phyloP scores from a whole-genome alignment of 2,329 filamentous ascomycete species.

The Dryadomyces quercivorus region DNA sequence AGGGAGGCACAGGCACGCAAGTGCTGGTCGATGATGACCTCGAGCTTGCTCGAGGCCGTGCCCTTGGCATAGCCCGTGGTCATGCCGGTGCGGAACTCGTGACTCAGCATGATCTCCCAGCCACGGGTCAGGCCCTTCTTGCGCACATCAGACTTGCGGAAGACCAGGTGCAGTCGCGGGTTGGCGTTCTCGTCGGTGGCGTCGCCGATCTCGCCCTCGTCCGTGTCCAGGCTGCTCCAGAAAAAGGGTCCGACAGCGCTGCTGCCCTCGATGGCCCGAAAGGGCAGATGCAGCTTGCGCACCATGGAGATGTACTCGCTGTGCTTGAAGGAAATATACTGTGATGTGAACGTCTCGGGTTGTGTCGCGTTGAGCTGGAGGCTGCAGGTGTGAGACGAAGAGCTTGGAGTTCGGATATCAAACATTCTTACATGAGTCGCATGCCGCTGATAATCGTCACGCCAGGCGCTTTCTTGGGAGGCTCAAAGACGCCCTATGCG shows the following conservation, averaged over 20 bases:
- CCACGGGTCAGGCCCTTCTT: slow-evolving; percentile 52
- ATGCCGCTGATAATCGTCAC: slow-evolving; percentile 37
- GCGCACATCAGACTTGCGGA: slow-evolving; percentile 53
- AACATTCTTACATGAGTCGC: slow-evolving; percentile 36
- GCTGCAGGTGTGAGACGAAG: slow-evolving; percentile 19
- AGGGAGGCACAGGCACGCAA: slow-evolving; percentile 35
- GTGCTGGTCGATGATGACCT: slow-evolving; percentile 32
- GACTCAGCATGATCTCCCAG: slow-evolving; percentile 51
- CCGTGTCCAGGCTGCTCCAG: slow-evolving; percentile 44
- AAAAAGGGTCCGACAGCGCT: slow-evolving; percentile 52
- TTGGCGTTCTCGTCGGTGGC: slow-evolving; percentile 16
- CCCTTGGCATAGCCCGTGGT: slow-evolving; percentile 52
- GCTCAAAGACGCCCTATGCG: slow-evolving; percentile 3
- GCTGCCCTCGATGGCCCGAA: slow-evolving; percentile 44
- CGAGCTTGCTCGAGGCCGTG: slow-evolving; percentile 43
- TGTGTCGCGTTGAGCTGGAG: slow-evolving; percentile 44
- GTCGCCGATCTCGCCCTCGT: slow-evolving; percentile 25
- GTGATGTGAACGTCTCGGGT: slow-evolving; percentile 44
- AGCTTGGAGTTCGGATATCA: not conserved
- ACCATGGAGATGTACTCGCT: slow-evolving; percentile 44
- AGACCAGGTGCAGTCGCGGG: slow-evolving; percentile 48
- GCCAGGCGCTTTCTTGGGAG: slow-evolving; percentile 26
- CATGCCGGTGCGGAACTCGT: slow-evolving; percentile 40
- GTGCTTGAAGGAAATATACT: slow-evolving; percentile 40
- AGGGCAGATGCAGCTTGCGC: slow-evolving; percentile 38